Evolutionary conservation across 2,329 filamentous ascomycete genomes (phyloP).

Genomic region (Elsinoe fawcettii): DNA sequence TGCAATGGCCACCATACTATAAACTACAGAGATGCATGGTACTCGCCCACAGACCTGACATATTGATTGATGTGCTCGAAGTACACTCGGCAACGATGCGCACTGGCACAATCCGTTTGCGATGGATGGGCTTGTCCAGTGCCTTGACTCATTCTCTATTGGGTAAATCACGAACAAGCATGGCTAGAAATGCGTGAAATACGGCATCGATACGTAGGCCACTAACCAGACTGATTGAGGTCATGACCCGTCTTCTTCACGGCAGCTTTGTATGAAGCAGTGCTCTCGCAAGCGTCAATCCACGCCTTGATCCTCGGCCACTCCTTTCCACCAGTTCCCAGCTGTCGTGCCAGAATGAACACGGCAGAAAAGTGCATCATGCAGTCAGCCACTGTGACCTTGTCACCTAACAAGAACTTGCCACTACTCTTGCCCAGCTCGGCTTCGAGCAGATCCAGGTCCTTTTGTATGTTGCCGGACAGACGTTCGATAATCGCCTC

Average conservation of each 20-base stretch:
- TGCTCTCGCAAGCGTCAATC: constrained; percentile 32
- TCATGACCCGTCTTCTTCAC: constrained; percentile 36
- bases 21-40: no score
- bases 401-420: constrained; percentile 36
- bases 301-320: constrained; percentile 31
- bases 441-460: constrained; percentile 39
- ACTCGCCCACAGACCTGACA: no score
- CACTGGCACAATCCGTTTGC: no score
- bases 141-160: no score
- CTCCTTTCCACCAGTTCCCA: constrained; percentile 32
- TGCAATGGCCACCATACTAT: no score
- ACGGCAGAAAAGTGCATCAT: constrained; percentile 39
- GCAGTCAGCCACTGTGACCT: constrained; percentile 38
- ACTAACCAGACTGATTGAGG: constrained; percentile 17
- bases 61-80: no score
- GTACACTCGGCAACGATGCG: no score
- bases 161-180: no score
- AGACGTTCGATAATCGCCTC: constrained; percentile 33
- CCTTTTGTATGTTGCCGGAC: constrained; percentile 37
- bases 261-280: constrained; percentile 31
- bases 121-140: no score
- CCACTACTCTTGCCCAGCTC: constrained; percentile 34
- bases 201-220: no score
- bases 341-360: constrained; percentile 34
- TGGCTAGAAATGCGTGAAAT: no score